Evolutionary conservation across 1,284 basidiomycete genomes (phyloP), one percentile per base, ranked within the genome.

Genomic region (Marasmius tenuissimus): DNA sequence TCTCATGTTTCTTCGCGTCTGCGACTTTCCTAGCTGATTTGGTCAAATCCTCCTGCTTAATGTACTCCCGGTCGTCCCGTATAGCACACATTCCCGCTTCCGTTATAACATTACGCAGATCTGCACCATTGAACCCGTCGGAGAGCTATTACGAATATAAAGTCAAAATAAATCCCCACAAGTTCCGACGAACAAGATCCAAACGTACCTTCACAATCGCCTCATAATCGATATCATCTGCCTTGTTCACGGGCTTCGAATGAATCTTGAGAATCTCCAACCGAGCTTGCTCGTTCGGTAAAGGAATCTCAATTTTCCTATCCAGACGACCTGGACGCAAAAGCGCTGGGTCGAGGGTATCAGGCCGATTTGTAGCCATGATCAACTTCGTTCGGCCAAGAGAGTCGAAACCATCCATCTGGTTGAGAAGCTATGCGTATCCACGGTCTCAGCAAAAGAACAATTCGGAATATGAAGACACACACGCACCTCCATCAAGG

Each of bases 41-140:
- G 69, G 94, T 95, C 63, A 98, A 83, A 77, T 99, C 97, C 70
- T 98, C 97, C 76, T 98, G 96, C 42, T 87, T 89, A 61, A 96
- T 80, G 65, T 93, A 96, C 70, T 97, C 95, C 63, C 96, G 85
- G 69, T 98, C 96, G 65, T 98, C 96, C 57, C 97, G 85, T 70
- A 99, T 98, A 12, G 97, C 97, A 75, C 98, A 98, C 96, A 99
- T 98, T 58, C 97, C 97, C 8, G 97, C 95, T 77, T 99, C 97
- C 6, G 97, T 99, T 58, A 97, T 90, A 12, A 99, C 94, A 75
- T 99, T 99, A 59, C 97, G 86, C 73, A 99, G 75, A 79, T 99
- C 97, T 14, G 96, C 96, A 61, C 96, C 96, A 73, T 97, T 98
- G 81, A 98, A 97, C 0, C 85, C 87, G 71, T 98, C 96, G 14